A percentile compares a stretch with the other conserved stretches of the same genome.
phyloP scores from a whole-genome alignment of 352 stramenopile species.

The Peronospora belbahrii region DNA sequence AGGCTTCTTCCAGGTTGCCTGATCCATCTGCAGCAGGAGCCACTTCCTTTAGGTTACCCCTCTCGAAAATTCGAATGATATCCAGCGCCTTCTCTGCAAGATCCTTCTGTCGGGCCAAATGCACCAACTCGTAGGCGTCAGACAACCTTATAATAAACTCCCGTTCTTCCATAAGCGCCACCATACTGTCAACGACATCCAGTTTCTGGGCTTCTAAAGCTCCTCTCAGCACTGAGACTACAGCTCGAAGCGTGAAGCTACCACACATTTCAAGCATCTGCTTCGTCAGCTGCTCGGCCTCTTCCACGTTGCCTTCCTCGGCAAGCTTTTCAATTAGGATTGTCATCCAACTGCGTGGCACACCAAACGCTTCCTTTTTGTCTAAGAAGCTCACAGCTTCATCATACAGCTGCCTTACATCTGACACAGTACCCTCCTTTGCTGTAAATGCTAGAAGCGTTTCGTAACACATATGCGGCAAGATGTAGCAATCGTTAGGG shows the following conservation, averaged over 20 bases:
- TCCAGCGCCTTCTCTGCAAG: constrained; percentile 32
- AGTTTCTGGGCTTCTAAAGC: constrained; percentile 20
- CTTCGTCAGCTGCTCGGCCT: constrained; percentile 28
- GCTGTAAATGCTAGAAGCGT: constrained; percentile 33
- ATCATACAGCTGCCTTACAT: constrained; percentile 40
- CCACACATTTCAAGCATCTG: constrained; percentile 36
- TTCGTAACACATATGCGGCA: constrained; percentile 38
- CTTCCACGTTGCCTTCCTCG: constrained; percentile 28
- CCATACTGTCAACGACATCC: constrained; percentile 21
- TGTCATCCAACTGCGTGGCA: constrained; percentile 42
- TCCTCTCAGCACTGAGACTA: constrained; percentile 34
- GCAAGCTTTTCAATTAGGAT: constrained; percentile 37
- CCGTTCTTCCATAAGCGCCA: constrained; percentile 36
- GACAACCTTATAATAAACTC: constrained; percentile 30
- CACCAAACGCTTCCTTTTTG: constrained; percentile 16
- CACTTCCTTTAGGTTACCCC: constrained; percentile 28
- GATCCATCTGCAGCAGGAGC: constrained; percentile 20
- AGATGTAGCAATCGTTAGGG: constrained; percentile 34
- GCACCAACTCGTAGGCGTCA: constrained; percentile 49
- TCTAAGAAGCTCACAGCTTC: constrained; percentile 35
- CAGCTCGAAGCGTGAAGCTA: constrained; percentile 36
- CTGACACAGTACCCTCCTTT: constrained; percentile 27
- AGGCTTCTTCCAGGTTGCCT: constrained; percentile 21
- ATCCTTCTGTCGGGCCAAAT: constrained; percentile 38
- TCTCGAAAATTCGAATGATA: constrained; percentile 45